phyloP scores from a whole-genome alignment of 148 eudicot genomes.

The Drosera capensis region DNA sequence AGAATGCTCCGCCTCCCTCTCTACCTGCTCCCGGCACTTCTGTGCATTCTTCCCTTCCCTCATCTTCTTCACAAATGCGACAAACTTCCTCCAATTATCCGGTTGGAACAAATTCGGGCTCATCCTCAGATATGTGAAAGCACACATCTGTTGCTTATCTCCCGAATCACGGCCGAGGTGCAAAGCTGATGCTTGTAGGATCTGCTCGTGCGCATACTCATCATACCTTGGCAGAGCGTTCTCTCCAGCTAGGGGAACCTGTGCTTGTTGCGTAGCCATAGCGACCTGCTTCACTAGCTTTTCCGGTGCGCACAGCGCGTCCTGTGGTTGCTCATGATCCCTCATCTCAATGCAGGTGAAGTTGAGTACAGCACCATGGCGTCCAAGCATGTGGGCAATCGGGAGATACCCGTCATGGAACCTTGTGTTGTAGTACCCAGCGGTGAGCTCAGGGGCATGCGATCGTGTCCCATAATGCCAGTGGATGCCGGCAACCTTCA shows the following conservation, averaged over 20 bases:
- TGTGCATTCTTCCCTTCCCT: conserved; percentile 17
- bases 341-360: conserved; percentile 95
- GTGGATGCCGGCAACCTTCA: conserved; percentile 78
- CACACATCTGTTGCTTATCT: conserved; percentile 49
- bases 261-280: conserved; percentile 33
- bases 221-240: conserved; percentile 59
- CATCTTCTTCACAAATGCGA: conserved; percentile 68
- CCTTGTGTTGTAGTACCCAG: conserved; percentile 80
- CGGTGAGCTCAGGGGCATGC: conserved; percentile 87
- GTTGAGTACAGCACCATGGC: conserved; percentile 63
- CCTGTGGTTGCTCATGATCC: conserved; percentile 65
- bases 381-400: conserved; percentile 61
- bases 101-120: conserved; percentile 35
- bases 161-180: conserved; percentile 23
- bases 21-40: conserved; percentile 70
- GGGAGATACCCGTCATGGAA: conserved; percentile 68
- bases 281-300: conserved; percentile 67
- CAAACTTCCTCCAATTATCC: conserved; percentile 54
- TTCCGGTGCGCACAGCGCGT: conserved; percentile 64
- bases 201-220: conserved; percentile 43
- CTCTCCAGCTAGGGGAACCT: conserved; percentile 48
- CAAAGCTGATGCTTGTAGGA: conserved; percentile 19
- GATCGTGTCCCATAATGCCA: conserved; percentile 73
- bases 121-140: conserved; percentile 71
- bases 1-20: conserved; percentile 80